Percentiles rank a stretch among this genome's conserved stretches.
Evolutionary conservation across 257 asterid species (phyloP).

Genomic region (Petunia secreta): DNA sequence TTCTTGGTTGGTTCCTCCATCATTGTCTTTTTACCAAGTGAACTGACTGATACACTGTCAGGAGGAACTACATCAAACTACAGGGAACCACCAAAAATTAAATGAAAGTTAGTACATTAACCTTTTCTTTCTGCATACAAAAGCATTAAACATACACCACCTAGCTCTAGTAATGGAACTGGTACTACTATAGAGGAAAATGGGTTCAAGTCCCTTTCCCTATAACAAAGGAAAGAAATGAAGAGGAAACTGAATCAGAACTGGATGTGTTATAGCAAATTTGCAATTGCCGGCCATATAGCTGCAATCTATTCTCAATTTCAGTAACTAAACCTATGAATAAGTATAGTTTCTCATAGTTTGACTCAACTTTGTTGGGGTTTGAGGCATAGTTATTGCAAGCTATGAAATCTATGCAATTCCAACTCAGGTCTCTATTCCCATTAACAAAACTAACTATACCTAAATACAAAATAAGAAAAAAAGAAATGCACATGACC

Average conservation of each 20-base stretch:
- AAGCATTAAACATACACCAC: not conserved
- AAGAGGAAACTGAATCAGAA: not conserved
- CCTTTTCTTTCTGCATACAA: not conserved
- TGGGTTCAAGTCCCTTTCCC: not conserved
- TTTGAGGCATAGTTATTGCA: too few species aligned
- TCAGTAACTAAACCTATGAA: not conserved
- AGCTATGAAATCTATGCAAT: not conserved
- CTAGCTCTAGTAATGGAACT: not conserved
- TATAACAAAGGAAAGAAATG: not conserved
- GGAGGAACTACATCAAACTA: constrained; percentile 94
- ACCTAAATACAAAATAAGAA: not conserved
- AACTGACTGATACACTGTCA: constrained; percentile 78
- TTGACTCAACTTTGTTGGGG: too few species aligned
- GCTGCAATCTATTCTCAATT: not conserved
- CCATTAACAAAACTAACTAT: not conserved
- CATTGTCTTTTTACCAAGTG: constrained; percentile 66
- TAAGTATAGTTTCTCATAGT: too few species aligned
- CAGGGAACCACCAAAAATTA: constrained; percentile 22
- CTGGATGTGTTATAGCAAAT: not conserved
- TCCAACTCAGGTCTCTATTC: not conserved
- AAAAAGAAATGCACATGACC: not conserved
- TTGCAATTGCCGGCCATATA: not conserved
- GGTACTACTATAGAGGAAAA: not conserved
- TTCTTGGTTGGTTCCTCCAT: constrained; percentile 72
- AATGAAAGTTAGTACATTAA: not conserved